Conservation (phyloP, 2,329 filamentous ascomycete genomes). For the Colletotrichum echinochloae region DNA sequence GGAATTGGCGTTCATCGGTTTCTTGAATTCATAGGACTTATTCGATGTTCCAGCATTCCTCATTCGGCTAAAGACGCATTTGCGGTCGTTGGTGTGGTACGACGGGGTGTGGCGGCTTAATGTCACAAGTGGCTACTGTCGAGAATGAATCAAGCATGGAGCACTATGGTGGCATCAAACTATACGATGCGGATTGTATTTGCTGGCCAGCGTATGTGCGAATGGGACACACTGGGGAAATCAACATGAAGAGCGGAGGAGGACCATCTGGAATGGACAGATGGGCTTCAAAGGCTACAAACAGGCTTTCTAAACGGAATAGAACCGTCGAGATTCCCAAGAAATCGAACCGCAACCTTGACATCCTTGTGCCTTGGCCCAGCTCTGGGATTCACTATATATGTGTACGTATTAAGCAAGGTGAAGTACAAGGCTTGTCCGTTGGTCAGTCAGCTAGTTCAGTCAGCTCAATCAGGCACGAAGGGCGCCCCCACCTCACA, state of each 20-base stretch:
- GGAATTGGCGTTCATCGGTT: conserved; percentile 9
- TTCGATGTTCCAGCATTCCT: neutral
- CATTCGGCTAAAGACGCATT: neutral
- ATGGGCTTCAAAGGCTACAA: neutral
- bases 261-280: neutral
- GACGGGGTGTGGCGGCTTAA: neutral
- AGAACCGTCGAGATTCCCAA: neutral
- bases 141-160: neutral
- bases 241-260: neutral
- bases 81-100: neutral
- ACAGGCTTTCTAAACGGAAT: neutral
- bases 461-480: conserved; percentile 9
- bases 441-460: neutral
- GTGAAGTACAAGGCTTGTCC: neutral
- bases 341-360: neutral
- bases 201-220: neutral
- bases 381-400: neutral
- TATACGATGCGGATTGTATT: neutral
- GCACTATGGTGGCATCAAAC: neutral
- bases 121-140: too few species aligned
- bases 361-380: neutral
- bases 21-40: conserved; percentile 9
- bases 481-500: conserved; percentile 6
- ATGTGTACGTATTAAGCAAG: neutral
- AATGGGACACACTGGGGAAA: neutral